Evolutionary conservation across 768 basidiomycete genomes (phyloP), one percentile per base, ranked within the genome.

Genomic region (Mycena metata): DNA sequence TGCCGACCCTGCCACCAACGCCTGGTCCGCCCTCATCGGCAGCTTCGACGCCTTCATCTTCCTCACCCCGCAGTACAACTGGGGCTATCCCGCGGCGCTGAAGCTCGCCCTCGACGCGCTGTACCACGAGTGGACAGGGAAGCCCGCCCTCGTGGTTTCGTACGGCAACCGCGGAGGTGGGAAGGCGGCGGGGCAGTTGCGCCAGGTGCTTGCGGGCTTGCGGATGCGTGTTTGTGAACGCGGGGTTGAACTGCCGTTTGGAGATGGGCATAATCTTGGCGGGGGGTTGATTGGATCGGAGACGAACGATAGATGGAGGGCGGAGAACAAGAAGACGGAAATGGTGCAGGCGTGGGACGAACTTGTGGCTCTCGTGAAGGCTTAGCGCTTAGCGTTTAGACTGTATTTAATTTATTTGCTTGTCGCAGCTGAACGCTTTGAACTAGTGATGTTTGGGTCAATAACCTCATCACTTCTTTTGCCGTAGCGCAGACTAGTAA

Each of bases 81-180:
- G 80, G 73, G 75, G 77, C 5, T 77, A 77, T 73, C 81, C 83
- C 13, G 81, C 78, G 15, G 69, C 76, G 47, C 73, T 83, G 58
- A 83, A 83, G 72, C 80, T 81, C 69, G 76, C 80, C 17, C 58
- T 83, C 47, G 83, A 83, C 71, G 79, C 81, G 51, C 74, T 83
- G 26, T 83, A 76, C 73, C 66, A 75, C 69, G 83, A 83, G 66
- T 83, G 81, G 81, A 47, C 36, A 4, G 76, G 67, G 6, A 79
- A 81, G 72, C 80, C 80, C 1, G 77, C 77, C 21, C 35, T 72
- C 23, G 62, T 83, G 50, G 66, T 82, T 43, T 77, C 80, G 15
- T 80, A 79, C 57, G 83, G 81, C 11, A 75, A 75, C 35, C 69
- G 73, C 3, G 83, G 83, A 1, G 82, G 83, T 5, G 57, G 47